Conservation (phyloP, 2,329 filamentous ascomycete species). For the Capronia americana region DNA sequence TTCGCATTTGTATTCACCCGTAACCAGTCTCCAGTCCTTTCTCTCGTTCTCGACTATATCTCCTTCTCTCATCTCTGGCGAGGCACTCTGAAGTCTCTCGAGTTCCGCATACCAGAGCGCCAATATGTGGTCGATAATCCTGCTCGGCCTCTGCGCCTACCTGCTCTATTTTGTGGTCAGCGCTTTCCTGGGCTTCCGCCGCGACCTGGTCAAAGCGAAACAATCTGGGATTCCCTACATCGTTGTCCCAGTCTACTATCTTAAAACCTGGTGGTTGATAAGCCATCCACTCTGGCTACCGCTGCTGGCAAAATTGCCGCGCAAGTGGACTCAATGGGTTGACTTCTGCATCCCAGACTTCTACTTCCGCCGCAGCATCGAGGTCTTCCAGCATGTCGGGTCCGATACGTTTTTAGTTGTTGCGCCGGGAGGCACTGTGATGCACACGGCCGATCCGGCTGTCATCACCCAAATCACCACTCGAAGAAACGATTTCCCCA, state of each 20-base stretch:
- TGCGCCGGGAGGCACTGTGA: constrained; percentile 59
- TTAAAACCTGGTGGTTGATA: constrained; percentile 55
- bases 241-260: constrained; percentile 42
- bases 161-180: constrained; percentile 25
- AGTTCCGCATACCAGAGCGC: background rate
- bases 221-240: constrained; percentile 43
- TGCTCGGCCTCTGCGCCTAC: constrained; percentile 17
- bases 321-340: constrained; percentile 52
- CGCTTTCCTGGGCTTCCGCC: constrained; percentile 27
- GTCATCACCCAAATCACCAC: constrained; percentile 69
- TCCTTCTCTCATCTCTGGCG: constrained; percentile 1
- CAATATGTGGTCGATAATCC: constrained; percentile 30
- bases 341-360: constrained; percentile 45
- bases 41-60: background rate
- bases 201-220: constrained; percentile 40
- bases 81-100: background rate
- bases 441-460: constrained; percentile 69
- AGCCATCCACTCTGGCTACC: constrained; percentile 54
- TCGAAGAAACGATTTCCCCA: constrained; percentile 73
- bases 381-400: constrained; percentile 64
- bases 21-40: background rate
- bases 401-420: constrained; percentile 70
- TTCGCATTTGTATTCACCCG: constrained; percentile 15
- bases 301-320: constrained; percentile 51
- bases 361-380: constrained; percentile 41